These are phyloP conservation scores for Lecanosticta acicola DNA, from an alignment of 2,329 filamentous ascomycete species.

Conservation along the genomic window DNA sequence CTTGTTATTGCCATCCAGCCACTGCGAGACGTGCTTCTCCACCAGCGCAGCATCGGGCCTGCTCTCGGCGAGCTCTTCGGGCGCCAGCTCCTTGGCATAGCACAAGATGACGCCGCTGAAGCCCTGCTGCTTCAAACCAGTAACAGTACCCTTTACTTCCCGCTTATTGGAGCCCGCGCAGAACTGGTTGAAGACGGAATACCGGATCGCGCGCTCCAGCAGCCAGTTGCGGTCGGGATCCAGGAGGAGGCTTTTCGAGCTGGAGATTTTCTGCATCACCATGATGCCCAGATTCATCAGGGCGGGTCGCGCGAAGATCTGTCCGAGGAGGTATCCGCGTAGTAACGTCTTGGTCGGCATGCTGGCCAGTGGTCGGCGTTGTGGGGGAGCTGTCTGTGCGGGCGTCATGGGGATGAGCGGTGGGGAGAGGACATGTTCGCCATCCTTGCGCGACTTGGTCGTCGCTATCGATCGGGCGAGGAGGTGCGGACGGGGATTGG, in stretches of 20 bases:
- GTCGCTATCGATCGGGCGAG: not conserved
- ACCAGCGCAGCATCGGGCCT: not conserved
- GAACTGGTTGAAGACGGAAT: not conserved
- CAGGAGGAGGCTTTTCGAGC: not conserved
- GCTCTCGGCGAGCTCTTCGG: not conserved
- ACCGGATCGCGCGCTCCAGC: not conserved
- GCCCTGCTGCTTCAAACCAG: not conserved
- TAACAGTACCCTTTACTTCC: not conserved
- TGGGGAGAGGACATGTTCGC: not conserved
- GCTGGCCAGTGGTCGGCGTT: not conserved
- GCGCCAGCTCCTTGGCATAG: not conserved
- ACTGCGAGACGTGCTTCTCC: not conserved
- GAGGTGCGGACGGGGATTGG: too few species aligned
- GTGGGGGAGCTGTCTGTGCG: not conserved
- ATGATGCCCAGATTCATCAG: not conserved
- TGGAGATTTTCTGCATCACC: not conserved
- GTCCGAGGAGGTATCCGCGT: not conserved
- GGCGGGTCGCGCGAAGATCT: not conserved
- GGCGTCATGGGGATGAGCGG: not conserved
- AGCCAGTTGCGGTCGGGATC: not conserved
- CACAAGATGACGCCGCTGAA: not conserved
- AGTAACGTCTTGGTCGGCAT: not conserved
- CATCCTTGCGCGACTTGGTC: not conserved
- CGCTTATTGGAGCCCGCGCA: not conserved
- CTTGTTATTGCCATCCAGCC: not conserved